A percentile compares a stretch with the other conserved stretches of the same genome.
Conservation (phyloP, 768 basidiomycete species). For the Mycena epipterygia region DNA sequence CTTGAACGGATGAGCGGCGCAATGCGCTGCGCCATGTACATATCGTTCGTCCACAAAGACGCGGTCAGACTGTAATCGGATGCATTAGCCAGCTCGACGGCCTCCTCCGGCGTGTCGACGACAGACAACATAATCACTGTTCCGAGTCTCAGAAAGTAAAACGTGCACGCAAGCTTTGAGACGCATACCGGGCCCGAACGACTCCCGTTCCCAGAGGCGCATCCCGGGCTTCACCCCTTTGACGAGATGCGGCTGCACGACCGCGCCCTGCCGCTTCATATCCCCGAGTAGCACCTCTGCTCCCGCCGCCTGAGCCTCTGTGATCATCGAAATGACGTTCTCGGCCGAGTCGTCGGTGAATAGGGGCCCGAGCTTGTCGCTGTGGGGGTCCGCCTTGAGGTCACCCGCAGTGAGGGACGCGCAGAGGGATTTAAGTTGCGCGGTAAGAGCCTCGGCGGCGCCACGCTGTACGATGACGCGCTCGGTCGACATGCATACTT, state of each 20-base stretch:
- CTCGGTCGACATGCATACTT: conserved; percentile 73
- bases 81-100: conserved; percentile 67
- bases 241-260: conserved; percentile 68
- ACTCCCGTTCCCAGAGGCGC: conserved; percentile 69
- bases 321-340: conserved; percentile 58
- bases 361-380: conserved; percentile 51
- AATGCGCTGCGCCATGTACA: conserved; percentile 58
- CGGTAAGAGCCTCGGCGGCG: conserved; percentile 52
- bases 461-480: conserved; percentile 66
- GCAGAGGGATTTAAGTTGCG: conserved; percentile 49
- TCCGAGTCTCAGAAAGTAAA: neutral
- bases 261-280: conserved; percentile 50
- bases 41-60: conserved; percentile 65
- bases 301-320: conserved; percentile 59
- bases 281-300: conserved; percentile 64
- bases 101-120: conserved; percentile 66
- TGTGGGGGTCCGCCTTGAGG: conserved; percentile 38
- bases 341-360: conserved; percentile 62
- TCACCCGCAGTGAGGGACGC: conserved; percentile 54
- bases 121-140: conserved; percentile 60
- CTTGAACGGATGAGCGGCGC: conserved; percentile 64
- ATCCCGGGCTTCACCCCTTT: conserved; percentile 63
- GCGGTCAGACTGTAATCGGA: conserved; percentile 66
- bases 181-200: conserved; percentile 68
- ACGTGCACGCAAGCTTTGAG: neutral